Evolutionary conservation across 2,329 filamentous ascomycete genomes (phyloP).

Genomic region (Aureobasidium melanogenum): DNA sequence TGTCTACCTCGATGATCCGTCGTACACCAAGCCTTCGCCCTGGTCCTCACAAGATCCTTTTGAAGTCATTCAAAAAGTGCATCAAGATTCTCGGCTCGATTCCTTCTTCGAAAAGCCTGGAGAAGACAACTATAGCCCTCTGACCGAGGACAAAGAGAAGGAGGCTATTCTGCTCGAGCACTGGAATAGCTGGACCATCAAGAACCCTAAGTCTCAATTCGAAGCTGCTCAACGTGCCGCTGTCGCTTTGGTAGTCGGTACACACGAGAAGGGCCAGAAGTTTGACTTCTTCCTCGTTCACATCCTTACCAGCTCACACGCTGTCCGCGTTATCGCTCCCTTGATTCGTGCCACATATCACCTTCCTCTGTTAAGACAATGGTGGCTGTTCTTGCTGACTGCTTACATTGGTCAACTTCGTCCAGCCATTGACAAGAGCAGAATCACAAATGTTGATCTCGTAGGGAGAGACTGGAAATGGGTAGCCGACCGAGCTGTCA

Average conservation of each 20-base stretch:
- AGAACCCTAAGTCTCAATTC: conserved; percentile 65
- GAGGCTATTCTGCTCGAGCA: conserved; percentile 70
- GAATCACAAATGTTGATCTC: conserved; percentile 52
- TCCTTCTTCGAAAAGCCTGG: conserved; percentile 50
- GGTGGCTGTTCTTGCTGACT: conserved; percentile 77
- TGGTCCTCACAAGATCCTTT: conserved; percentile 53
- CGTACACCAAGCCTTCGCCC: conserved; percentile 57
- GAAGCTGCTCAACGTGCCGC: conserved; percentile 55
- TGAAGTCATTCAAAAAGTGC: conserved; percentile 62
- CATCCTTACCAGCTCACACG: conserved; percentile 76
- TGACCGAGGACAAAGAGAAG: conserved; percentile 63
- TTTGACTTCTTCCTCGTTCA: conserved; percentile 83
- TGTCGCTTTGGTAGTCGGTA: conserved; percentile 52
- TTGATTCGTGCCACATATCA: conserved; percentile 66
- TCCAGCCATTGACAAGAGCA: conserved; percentile 60
- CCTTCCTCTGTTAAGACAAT: conserved; percentile 65
- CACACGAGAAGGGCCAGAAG: conserved; percentile 39
- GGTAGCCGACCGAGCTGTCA: conserved; percentile 62
- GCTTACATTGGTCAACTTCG: conserved; percentile 70
- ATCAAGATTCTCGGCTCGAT: conserved; percentile 61
- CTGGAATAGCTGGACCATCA: conserved; percentile 79
- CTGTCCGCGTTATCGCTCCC: conserved; percentile 76
- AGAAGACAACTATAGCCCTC: conserved; percentile 52
- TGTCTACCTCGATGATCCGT: conserved; percentile 60
- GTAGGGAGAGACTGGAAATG: conserved; percentile 66